Percentiles rank a stretch among this genome's conserved stretches.
These are phyloP conservation scores for Aspergillus ellipticus DNA, from an alignment of 495 filamentous ascomycete genomes.

Conservation along the genomic window DNA sequence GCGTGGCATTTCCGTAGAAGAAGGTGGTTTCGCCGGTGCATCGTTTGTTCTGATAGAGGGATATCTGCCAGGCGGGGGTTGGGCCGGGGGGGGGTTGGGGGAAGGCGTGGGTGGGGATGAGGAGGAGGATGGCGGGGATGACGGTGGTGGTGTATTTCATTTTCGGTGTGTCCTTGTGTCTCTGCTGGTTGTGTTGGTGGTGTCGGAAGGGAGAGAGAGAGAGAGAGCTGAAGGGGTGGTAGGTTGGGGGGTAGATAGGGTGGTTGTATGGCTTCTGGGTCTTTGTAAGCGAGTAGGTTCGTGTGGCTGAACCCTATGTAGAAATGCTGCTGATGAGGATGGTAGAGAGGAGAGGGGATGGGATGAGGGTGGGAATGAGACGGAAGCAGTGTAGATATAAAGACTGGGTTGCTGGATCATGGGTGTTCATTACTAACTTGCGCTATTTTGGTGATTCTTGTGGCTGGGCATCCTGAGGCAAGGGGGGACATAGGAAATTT, in stretches of 20 bases:
- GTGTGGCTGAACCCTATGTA: not conserved
- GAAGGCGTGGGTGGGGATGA: not conserved
- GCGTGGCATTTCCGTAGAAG: constrained; percentile 9
- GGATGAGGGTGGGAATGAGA: not conserved
- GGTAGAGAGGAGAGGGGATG: not conserved
- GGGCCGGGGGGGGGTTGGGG: not conserved
- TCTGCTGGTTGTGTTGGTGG: not conserved
- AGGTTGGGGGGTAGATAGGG: not conserved
- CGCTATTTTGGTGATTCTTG: not conserved
- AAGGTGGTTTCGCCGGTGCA: constrained; percentile 12
- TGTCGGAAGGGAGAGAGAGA: no score
- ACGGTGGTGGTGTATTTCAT: not conserved
- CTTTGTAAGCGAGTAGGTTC: not conserved
- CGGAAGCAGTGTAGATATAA: not conserved
- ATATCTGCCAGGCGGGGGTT: constrained; percentile 8
- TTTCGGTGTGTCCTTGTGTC: not conserved
- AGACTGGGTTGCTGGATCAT: not conserved
- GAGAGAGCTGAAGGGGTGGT: not conserved
- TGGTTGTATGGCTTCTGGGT: not conserved
- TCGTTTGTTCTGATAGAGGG: constrained; percentile 6
- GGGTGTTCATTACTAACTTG: not conserved
- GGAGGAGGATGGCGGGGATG: constrained; percentile 2
- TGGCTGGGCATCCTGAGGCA: not conserved
- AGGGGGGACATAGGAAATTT: not conserved
- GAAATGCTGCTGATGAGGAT: not conserved